A percentile compares a stretch with the other conserved stretches of the same genome.
Conservation (phyloP, 2,329 filamentous ascomycete species). For the Shiraia bambusicola region DNA sequence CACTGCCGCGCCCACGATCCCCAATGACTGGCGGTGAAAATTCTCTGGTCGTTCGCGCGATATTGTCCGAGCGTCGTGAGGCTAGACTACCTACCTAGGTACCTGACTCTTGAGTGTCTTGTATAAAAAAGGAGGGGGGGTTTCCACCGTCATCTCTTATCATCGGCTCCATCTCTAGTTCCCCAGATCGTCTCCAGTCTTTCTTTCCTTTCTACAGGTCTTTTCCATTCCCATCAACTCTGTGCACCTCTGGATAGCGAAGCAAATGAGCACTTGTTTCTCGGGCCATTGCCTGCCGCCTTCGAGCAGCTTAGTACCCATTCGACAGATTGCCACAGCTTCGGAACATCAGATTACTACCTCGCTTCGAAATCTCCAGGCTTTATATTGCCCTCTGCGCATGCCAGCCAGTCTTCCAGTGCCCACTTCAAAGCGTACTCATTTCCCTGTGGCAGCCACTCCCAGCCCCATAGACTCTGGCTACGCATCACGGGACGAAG, state of each 20-base stretch:
- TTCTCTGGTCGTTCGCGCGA: constrained; percentile 20
- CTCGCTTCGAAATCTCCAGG: constrained; percentile 31
- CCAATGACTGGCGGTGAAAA: constrained; percentile 38
- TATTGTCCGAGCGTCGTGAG: constrained; percentile 30
- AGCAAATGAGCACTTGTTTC: constrained; percentile 30
- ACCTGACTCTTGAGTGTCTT: too few species aligned
- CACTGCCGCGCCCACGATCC: constrained; percentile 18
- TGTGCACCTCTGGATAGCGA: background rate
- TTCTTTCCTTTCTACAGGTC: constrained; percentile 13
- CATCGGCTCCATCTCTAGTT: constrained; percentile 14
- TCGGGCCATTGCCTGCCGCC: constrained; percentile 33
- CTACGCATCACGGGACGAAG: constrained; percentile 38
- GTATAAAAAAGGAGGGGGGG: constrained; percentile 10
- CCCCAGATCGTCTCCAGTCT: constrained; percentile 19
- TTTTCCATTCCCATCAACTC: constrained; percentile 4
- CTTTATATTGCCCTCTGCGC: constrained; percentile 39
- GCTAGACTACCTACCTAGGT: constrained; percentile 27
- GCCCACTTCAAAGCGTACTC: constrained; percentile 10
- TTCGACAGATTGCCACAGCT: constrained; percentile 23
- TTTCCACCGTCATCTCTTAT: constrained; percentile 23
- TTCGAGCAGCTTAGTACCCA: constrained; percentile 36
- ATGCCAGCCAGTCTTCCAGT: constrained; percentile 24
- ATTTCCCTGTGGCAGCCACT: constrained; percentile 19
- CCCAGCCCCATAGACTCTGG: constrained; percentile 36
- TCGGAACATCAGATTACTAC: constrained; percentile 25